A percentile compares a stretch with the other conserved stretches of the same genome.
These are phyloP conservation scores for Penicillium sp. DNA, from an alignment of 2,329 filamentous ascomycete species.

Conservation along the genomic window DNA sequence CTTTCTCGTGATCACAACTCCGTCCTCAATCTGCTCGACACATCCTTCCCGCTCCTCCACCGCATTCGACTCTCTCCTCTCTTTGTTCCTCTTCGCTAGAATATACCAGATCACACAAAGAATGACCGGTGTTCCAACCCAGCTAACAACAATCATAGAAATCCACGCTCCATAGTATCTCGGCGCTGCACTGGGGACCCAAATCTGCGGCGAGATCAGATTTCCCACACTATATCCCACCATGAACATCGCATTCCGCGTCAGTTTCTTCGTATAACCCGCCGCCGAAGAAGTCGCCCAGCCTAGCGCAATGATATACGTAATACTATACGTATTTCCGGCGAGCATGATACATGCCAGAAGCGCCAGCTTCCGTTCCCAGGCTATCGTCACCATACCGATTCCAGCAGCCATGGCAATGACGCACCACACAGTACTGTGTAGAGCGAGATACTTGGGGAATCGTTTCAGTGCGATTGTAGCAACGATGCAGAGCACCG, in stretches of 20 bases:
- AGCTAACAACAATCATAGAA: conserved; percentile 35
- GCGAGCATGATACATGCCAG: conserved; percentile 36
- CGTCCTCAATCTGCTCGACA: conserved; percentile 33
- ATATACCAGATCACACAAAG: conserved; percentile 39
- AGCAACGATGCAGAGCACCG: conserved; percentile 36
- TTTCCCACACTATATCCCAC: conserved; percentile 24
- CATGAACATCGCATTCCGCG: conserved; percentile 36
- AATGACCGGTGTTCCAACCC: conserved; percentile 38
- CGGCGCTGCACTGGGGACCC: conserved; percentile 28
- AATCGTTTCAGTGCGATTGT: conserved; percentile 31
- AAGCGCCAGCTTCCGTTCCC: conserved; percentile 32
- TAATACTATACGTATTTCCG: conserved; percentile 34
- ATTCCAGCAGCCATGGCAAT: conserved; percentile 30
- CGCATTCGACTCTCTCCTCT: conserved; percentile 7
- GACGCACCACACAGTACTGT: conserved; percentile 34
- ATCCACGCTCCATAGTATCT: conserved; percentile 39
- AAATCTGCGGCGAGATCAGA: conserved; percentile 35
- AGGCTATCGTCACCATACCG: conserved; percentile 34
- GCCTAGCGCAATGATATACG: conserved; percentile 40
- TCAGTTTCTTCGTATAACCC: conserved; percentile 35
- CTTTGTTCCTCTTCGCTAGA: conserved; percentile 19
- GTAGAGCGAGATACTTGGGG: conserved; percentile 36
- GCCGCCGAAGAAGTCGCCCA: conserved; percentile 41
- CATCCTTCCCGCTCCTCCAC: conserved; percentile 21
- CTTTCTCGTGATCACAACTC: conserved; percentile 30